Evolutionary conservation across 495 filamentous ascomycete genomes (phyloP), one percentile per base, ranked within the genome.

Genomic region (Xylaria venustula): DNA sequence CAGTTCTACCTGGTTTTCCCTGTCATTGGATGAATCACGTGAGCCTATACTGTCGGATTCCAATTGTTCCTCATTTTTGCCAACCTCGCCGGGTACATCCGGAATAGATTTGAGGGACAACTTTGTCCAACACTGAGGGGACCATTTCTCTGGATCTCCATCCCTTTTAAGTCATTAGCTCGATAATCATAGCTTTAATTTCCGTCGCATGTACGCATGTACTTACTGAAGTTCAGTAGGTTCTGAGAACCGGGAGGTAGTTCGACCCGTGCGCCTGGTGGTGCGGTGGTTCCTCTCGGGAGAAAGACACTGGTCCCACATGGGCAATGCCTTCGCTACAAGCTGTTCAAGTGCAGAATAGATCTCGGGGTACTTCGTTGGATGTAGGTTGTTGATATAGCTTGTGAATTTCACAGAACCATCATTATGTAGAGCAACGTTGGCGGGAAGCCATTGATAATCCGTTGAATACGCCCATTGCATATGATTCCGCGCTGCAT

Each of bases 361-460:
- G 14, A 88, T 77, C 0, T 64, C 60, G 1, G 58, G 51, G 57
- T 87, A 72, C 19, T 75, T 66, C 6, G 45, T 49, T 0, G 87
- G 86, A 61, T 88, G 83, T 0, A 86, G 70, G 54, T 87, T 88
- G 66, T 89, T 90, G 74, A 89, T 85, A 66, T 89, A 88, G 76
- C 79, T 69, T 79, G 86, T 65, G 84, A 92, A 73, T 82, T 87
- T 57, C 86, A 91, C 76, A 78, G 80, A 30, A 74, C 78, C 71
- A 73, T 77, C 42, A 2, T 68, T 64, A 0, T 60, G 46, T 36
- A 88, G 71, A 2, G 70, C 52, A 8, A 89, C 73, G 34, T 88
- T 80, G 45, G 77, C 79, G 0, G 87, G 87, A 12, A 89, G 73
- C 85, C 85, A 88, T 54, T 90, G 86, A 58, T 82, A 87, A 1